Percentiles rank a stretch among this genome's conserved stretches.
phyloP scores from a whole-genome alignment of 176 grass and related monocot species.

The Oryza longistaminata region DNA sequence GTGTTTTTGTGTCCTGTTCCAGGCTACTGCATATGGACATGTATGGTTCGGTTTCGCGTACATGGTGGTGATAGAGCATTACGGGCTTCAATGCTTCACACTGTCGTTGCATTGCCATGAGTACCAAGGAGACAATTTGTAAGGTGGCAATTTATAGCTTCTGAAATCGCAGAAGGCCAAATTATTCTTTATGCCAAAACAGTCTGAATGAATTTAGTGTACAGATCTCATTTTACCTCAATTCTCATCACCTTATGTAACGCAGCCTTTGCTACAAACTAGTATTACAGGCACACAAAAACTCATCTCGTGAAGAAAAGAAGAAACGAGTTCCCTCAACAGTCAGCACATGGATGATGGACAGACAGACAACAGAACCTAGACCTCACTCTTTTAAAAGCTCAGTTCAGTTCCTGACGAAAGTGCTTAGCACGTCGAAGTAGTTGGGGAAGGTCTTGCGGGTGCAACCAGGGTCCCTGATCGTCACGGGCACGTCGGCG shows the following conservation, averaged over 20 bases:
- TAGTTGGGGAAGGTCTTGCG: conserved; percentile 97
- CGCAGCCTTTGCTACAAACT: conserved; percentile 9
- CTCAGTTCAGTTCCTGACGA: conserved; percentile 54
- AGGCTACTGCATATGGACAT: no score
- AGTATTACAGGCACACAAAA: conserved; percentile 27
- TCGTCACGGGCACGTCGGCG: conserved; percentile 72
- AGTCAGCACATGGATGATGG: neutral
- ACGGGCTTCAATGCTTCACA: no score
- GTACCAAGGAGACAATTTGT: neutral
- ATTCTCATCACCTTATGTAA: neutral
- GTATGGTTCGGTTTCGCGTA: no score
- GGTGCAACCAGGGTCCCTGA: conserved; percentile 91
- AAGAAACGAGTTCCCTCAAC: conserved; percentile 7
- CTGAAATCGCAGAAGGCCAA: neutral
- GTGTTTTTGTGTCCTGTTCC: no score
- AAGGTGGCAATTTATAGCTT: neutral
- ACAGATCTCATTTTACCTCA: conserved; percentile 8
- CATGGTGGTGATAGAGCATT: no score
- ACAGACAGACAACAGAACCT: neutral
- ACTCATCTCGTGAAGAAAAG: neutral
- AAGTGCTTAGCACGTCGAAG: conserved; percentile 81
- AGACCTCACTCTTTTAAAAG: no score
- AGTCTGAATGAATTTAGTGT: neutral
- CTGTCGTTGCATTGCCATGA: no score
- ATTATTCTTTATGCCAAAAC: neutral